Evolutionary conservation across 768 basidiomycete genomes (phyloP), one percentile per base, ranked within the genome.

Genomic region (Suillus clintonianus): DNA sequence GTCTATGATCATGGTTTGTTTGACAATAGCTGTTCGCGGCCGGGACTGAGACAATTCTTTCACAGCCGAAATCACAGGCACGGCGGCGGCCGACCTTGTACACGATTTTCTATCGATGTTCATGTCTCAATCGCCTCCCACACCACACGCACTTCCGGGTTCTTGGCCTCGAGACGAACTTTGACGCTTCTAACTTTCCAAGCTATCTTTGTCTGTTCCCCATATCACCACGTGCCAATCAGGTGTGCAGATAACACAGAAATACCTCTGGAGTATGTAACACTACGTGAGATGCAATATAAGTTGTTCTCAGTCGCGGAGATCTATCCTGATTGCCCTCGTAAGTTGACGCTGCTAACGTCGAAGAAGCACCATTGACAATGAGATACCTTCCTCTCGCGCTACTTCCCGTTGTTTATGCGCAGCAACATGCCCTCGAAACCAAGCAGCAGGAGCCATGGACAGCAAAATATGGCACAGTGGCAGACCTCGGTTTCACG

Each of bases 401-500:
- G n/a, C 17, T 57, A 30, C 22, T 61, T 41, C 51, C 60, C 4
- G 7, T 30, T 24, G 60, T 60, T 30, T 61, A 22, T 55, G 60
- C 60, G 8, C 60, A 61, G 15, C 60, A 61, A 41, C 60, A 61
- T 59, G 14, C 54, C 11, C 41, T 61, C 36, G 54, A 39, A 30
- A 58, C 36, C 27, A 32, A 27, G 11, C 55, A 61, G 60, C 55
- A 59, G 2, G 75, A 80, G 56, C 81, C 81, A 51, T 90, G 88
- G 88, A 70, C 77, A 17, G 77, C 83, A 62, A 90, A 89, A 72
- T 92, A 90, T 67, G 90, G 89, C 27, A 64, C 73, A 15, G 87
- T 89, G 64, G 78, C 80, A 43, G 91, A 93, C 76, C 83, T 87
- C 43, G 71, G 79, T 5, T 94, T 89, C 77, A 84, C 88, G 6